These are phyloP conservation scores for Nicotiana obtusifolia DNA, from an alignment of 257 asterid species.

Conservation along the genomic window DNA sequence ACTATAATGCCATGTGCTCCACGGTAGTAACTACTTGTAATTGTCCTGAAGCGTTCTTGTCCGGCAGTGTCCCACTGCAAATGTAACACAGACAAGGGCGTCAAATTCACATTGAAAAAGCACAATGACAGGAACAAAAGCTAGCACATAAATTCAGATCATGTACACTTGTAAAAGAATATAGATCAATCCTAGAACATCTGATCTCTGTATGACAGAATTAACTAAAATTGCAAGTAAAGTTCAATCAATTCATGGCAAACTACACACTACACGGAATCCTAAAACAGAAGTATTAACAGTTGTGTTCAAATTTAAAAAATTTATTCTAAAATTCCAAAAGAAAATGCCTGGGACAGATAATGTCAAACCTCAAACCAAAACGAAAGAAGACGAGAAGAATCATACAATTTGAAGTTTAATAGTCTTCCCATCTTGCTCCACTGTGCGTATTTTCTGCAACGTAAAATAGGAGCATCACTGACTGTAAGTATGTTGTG, in stretches of 20 bases:
- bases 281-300: neutral
- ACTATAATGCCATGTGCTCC: conserved; percentile 95
- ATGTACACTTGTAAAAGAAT: neutral
- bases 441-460: conserved; percentile 91
- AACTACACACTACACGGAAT: neutral
- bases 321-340: neutral
- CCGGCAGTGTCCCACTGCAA: conserved; percentile 89
- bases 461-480: conserved; percentile 13
- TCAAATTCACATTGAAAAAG: conserved; percentile 11
- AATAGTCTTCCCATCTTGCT: conserved; percentile 85
- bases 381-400: neutral
- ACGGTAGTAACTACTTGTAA: conserved; percentile 87
- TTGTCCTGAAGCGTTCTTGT: conserved; percentile 87
- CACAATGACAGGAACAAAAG: neutral
- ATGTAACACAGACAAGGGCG: neutral
- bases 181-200: neutral
- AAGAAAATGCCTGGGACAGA: neutral
- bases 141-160: neutral
- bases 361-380: neutral
- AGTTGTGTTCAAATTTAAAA: neutral
- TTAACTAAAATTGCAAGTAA: neutral
- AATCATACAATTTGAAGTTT: conserved; percentile 75
- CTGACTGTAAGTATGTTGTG: neutral
- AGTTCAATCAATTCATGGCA: neutral
- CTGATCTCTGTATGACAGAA: neutral